phyloP scores from a whole-genome alignment of 306 rosid genomes.

The Prunus mongolica region DNA sequence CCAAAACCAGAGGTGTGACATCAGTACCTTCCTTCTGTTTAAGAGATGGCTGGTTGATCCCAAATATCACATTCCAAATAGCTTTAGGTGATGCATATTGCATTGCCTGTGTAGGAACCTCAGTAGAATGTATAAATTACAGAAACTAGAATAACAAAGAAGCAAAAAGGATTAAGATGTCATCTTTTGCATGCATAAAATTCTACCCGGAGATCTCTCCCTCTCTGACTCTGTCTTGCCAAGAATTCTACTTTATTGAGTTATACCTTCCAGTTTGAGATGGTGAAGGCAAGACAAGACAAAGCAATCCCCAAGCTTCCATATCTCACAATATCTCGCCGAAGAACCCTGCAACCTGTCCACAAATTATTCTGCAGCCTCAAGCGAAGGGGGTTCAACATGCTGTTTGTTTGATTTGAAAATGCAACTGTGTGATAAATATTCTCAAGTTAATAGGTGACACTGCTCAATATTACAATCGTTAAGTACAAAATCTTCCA shows the following conservation, averaged over 20 bases:
- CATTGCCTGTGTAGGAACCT: constrained; percentile 61
- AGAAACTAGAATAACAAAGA: neutral
- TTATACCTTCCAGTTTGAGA: constrained; percentile 85
- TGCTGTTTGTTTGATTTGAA: constrained; percentile 14
- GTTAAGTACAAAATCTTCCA: neutral
- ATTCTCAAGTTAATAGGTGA: neutral
- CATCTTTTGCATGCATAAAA: neutral
- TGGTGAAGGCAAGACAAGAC: constrained; percentile 72
- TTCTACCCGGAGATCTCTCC: too few species aligned
- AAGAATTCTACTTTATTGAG: constrained; percentile 13
- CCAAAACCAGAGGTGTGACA: constrained; percentile 7
- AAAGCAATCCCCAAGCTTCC: constrained; percentile 91
- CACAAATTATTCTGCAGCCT: constrained; percentile 66
- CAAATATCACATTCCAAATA: constrained; percentile 79
- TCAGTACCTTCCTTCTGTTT: constrained; percentile 52
- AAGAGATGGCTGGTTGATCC: constrained; percentile 64
- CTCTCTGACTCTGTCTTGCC: neutral
- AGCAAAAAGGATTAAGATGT: neutral
- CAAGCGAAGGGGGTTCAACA: constrained; percentile 34
- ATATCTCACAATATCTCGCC: constrained; percentile 80
- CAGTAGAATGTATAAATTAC: constrained; percentile 5
- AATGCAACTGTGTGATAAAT: constrained; percentile 13
- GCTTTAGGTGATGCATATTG: constrained; percentile 94
- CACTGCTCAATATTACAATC: neutral
- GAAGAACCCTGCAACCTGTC: constrained; percentile 93